These are phyloP conservation scores for Tricholoma saponaceum DNA, from an alignment of 768 basidiomycete genomes.

Conservation along the genomic window DNA sequence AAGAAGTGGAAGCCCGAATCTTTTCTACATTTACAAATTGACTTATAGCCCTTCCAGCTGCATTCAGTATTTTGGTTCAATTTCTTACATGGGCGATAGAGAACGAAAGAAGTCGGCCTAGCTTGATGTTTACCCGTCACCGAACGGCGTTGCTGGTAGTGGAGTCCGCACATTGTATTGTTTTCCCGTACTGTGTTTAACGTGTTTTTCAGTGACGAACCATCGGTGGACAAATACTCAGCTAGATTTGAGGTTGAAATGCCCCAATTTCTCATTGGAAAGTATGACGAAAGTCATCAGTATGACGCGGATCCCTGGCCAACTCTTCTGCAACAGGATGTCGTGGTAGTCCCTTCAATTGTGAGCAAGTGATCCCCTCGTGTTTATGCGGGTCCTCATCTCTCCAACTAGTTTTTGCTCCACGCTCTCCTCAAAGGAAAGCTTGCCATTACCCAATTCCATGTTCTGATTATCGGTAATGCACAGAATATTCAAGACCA, in stretches of 20 bases:
- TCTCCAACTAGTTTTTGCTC: constrained; percentile 31
- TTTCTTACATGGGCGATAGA: constrained; percentile 27
- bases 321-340: constrained; percentile 24
- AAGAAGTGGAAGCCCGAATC: constrained; percentile 16
- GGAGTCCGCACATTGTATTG: constrained; percentile 20
- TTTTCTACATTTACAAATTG: not conserved
- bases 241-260: constrained; percentile 17
- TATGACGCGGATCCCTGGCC: constrained; percentile 22
- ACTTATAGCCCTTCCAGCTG: constrained; percentile 16
- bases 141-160: constrained; percentile 28
- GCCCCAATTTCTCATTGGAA: constrained; percentile 18
- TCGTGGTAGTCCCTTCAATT: constrained; percentile 36
- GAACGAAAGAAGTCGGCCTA: constrained; percentile 16
- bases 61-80: constrained; percentile 21
- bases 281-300: constrained; percentile 19
- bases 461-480: constrained; percentile 40
- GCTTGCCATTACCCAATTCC: constrained; percentile 39
- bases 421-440: constrained; percentile 32
- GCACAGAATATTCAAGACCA: constrained; percentile 33
- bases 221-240: constrained; percentile 16
- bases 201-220: constrained; percentile 16
- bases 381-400: not conserved
- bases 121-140: constrained; percentile 9
- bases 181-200: not conserved
- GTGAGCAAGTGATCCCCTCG: constrained; percentile 22